Conservation (phyloP, 306 rosid species). For the Rosa rugosa region DNA sequence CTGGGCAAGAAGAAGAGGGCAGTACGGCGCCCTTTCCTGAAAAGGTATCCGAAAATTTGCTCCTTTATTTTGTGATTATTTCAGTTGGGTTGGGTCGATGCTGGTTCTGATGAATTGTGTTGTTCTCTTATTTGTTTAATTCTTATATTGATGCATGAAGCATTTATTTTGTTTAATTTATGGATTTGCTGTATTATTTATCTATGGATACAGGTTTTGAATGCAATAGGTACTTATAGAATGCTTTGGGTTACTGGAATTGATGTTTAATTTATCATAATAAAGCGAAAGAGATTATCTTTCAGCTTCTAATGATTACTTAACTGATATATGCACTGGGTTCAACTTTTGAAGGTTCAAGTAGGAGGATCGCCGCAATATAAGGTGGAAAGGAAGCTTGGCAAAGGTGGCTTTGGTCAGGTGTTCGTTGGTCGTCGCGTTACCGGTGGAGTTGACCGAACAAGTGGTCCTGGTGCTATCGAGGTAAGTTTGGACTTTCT, state of each 20-base stretch:
- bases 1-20: slow-evolving; percentile 75
- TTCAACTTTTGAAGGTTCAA: slow-evolving; percentile 53
- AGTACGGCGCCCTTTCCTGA: slow-evolving; percentile 87
- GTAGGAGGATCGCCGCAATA: slow-evolving; percentile 87
- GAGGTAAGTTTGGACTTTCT: slow-evolving; percentile 51
- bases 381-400: slow-evolving; percentile 80
- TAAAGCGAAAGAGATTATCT: neutral
- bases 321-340: neutral
- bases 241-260: neutral
- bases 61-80: neutral
- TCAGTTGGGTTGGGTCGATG: too few relatives aligned
- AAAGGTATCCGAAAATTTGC: slow-evolving; percentile 41
- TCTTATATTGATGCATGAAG: neutral
- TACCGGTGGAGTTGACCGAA: slow-evolving; percentile 72
- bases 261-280: neutral
- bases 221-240: too few relatives aligned
- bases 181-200: neutral
- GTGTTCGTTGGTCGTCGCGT: slow-evolving; percentile 88
- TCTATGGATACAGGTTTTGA: neutral
- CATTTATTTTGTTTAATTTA: neutral
- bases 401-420: slow-evolving; percentile 95
- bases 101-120: neutral
- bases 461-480: slow-evolving; percentile 65
- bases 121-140: neutral
- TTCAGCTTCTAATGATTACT: neutral